These are phyloP conservation scores for Myriosclerotinia curreyana DNA, from an alignment of 2,329 filamentous ascomycete genomes.

Conservation along the genomic window DNA sequence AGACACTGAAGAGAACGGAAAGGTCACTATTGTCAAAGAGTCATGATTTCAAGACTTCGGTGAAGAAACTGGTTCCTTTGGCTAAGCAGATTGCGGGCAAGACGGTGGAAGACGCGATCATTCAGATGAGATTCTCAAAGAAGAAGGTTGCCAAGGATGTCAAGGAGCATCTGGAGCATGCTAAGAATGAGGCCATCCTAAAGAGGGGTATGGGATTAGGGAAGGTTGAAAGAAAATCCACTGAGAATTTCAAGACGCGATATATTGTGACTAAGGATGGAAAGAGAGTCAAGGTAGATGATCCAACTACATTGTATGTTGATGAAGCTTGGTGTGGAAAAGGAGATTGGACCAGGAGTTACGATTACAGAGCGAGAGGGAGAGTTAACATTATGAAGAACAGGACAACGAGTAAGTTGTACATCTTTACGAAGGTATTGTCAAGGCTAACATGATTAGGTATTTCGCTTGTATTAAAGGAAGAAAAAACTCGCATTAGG, in stretches of 20 bases:
- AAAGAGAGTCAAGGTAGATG: slow-evolving; percentile 64
- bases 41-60: slow-evolving; percentile 73
- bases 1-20: slow-evolving; percentile 65
- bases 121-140: slow-evolving; percentile 93
- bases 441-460: slow-evolving; percentile 46
- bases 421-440: neutral
- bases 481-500: slow-evolving; percentile 85
- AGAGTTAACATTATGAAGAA: slow-evolving; percentile 64
- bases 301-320: slow-evolving; percentile 83
- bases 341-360: slow-evolving; percentile 51
- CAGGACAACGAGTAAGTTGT: slow-evolving; percentile 69
- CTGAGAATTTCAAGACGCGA: slow-evolving; percentile 43
- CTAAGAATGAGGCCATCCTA: slow-evolving; percentile 76
- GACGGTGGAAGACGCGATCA: slow-evolving; percentile 86
- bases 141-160: slow-evolving; percentile 88
- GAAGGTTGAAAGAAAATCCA: slow-evolving; percentile 27
- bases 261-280: slow-evolving; percentile 74
- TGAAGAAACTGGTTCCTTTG: slow-evolving; percentile 88
- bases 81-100: slow-evolving; percentile 89
- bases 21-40: slow-evolving; percentile 58
- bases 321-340: slow-evolving; percentile 90
- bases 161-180: slow-evolving; percentile 72
- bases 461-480: slow-evolving; percentile 81
- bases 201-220: slow-evolving; percentile 79
- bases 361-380: slow-evolving; percentile 75